Evolutionary conservation across 371 early-diverging fungal genomes (phyloP).

Genomic region (Aphelidium insulamus): DNA sequence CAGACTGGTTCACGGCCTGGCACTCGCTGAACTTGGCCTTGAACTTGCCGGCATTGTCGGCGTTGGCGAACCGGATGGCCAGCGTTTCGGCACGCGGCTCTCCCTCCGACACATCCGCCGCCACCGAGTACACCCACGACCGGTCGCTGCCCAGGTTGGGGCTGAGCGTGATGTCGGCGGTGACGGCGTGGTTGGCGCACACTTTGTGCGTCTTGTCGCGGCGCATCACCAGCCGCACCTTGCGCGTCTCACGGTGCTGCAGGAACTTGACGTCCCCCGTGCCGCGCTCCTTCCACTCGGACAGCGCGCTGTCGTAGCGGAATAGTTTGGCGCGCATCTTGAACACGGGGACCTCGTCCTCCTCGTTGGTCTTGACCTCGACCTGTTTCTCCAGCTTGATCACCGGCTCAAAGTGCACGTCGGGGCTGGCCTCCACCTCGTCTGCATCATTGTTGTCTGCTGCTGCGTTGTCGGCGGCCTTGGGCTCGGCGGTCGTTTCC

Average conservation of each 20-base stretch:
- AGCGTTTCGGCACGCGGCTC: constrained; percentile 57
- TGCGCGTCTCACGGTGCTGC: constrained; percentile 63
- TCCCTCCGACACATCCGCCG: constrained; percentile 75
- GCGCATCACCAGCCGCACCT: constrained; percentile 86
- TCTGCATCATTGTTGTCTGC: too few species aligned
- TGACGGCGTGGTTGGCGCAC: constrained; percentile 91
- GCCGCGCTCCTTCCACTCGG: constrained; percentile 97
- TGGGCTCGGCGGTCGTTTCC: not conserved
- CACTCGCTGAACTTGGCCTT: constrained; percentile 42
- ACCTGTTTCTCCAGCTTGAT: constrained; percentile 70
- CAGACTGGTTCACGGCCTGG: too few species aligned
- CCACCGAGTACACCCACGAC: constrained; percentile 86
- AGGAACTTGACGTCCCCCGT: constrained; percentile 88
- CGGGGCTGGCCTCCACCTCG: constrained; percentile 59
- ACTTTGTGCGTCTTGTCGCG: constrained; percentile 93
- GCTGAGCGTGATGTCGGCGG: constrained; percentile 59
- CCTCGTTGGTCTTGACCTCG: constrained; percentile 82
- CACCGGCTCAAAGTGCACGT: constrained; percentile 90
- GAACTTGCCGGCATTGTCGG: constrained; percentile 49
- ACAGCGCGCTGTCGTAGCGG: constrained; percentile 67
- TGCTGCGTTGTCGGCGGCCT: constrained; percentile 24
- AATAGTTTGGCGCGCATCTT: constrained; percentile 96
- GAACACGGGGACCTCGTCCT: constrained; percentile 76
- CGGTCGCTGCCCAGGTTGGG: constrained; percentile 92
- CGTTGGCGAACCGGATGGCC: constrained; percentile 88